A percentile compares a stretch with the other conserved stretches of the same genome.
phyloP scores from a whole-genome alignment of 148 eudicot species.

The Chenopodium suecicum region DNA sequence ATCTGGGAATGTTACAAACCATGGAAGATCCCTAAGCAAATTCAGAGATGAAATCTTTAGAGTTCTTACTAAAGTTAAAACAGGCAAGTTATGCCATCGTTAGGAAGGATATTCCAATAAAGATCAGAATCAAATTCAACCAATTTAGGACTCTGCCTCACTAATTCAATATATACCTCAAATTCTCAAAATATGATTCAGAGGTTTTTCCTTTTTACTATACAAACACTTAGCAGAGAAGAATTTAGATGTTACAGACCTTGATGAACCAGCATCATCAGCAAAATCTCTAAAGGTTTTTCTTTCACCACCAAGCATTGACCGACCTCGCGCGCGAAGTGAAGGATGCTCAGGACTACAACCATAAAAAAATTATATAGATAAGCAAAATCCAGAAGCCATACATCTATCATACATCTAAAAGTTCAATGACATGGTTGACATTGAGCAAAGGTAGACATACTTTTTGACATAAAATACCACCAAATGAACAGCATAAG shows the following conservation, averaged over 20 bases:
- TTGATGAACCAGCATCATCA: slow-evolving; percentile 68
- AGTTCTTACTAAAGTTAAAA: too few relatives aligned
- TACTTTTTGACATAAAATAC: background rate
- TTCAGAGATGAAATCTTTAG: too few relatives aligned
- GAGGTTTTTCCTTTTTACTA: slow-evolving; percentile 3
- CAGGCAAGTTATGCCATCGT: background rate
- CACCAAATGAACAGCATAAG: background rate
- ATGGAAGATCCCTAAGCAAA: too few relatives aligned
- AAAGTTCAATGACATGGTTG: background rate
- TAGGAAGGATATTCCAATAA: background rate
- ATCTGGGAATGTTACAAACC: too few relatives aligned
- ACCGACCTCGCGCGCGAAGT: slow-evolving; percentile 68
- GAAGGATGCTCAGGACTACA: slow-evolving; percentile 99
- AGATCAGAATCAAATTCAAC: background rate
- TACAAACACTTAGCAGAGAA: slow-evolving; percentile 1
- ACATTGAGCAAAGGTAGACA: slow-evolving; percentile 12
- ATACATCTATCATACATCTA: background rate
- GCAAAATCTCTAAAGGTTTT: slow-evolving; percentile 59
- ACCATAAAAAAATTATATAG: slow-evolving; percentile 14
- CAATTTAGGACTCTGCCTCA: background rate
- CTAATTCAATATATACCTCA: background rate
- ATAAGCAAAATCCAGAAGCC: slow-evolving; percentile 16
- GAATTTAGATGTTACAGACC: slow-evolving; percentile 39
- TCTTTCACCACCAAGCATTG: slow-evolving; percentile 91
- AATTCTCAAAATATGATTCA: background rate